Conservation (phyloP, 805 yeast genomes). For the Metschnikowia lachancei region DNA sequence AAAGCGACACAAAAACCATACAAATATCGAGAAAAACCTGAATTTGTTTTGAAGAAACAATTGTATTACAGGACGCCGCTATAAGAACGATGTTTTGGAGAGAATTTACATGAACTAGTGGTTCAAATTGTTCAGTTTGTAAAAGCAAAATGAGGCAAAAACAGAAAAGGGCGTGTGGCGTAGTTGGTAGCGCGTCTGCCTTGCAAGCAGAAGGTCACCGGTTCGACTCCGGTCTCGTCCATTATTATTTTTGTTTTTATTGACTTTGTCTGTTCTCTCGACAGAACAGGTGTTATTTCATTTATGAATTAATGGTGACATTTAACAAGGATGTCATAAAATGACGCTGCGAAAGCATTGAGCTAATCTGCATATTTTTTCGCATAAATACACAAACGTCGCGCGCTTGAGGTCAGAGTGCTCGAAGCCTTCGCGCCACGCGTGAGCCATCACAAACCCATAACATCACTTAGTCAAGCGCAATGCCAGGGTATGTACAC, state of each 20-base stretch:
- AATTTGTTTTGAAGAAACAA: too few relatives aligned
- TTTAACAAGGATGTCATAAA: too few relatives aligned
- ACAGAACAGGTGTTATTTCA: too few relatives aligned
- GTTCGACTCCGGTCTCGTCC: constrained; percentile 80
- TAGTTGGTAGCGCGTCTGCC: constrained; percentile 82
- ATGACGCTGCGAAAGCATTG: too few relatives aligned
- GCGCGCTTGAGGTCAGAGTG: not conserved
- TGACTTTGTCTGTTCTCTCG: not conserved
- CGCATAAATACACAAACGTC: not conserved
- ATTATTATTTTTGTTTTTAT: constrained; percentile 18
- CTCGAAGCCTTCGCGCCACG: not conserved
- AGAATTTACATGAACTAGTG: too few relatives aligned
- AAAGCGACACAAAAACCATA: too few relatives aligned
- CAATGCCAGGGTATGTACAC: constrained; percentile 30
- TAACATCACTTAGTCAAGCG: constrained; percentile 2
- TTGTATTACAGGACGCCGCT: too few relatives aligned
- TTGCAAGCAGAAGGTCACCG: constrained; percentile 77
- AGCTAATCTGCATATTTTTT: not conserved
- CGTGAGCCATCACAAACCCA: constrained; percentile 10
- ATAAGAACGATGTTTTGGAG: too few relatives aligned
- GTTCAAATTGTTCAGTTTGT: too few relatives aligned
- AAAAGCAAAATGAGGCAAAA: not conserved
- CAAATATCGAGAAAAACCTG: too few relatives aligned
- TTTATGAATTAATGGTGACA: too few relatives aligned
- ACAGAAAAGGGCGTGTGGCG: constrained; percentile 64